Conservation (phyloP, 2,329 filamentous ascomycete genomes). For the Clathrospora elynae region DNA sequence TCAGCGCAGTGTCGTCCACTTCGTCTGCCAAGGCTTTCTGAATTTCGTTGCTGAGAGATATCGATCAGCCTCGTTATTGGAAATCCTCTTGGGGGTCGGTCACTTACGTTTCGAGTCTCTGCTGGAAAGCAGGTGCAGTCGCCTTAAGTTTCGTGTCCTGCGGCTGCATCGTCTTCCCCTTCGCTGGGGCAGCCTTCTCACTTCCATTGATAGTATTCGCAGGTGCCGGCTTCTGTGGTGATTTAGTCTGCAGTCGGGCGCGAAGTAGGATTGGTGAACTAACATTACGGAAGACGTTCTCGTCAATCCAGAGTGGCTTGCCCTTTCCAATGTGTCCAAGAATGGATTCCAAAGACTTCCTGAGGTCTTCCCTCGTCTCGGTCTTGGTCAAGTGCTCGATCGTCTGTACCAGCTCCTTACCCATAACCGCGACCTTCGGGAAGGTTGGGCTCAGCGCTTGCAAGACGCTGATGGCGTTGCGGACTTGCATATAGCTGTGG, state of each 20-base stretch:
- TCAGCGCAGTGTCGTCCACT: conserved; percentile 20
- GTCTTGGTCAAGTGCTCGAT: conserved; percentile 64
- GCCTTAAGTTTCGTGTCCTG: conserved; percentile 55
- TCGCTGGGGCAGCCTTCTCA: conserved; percentile 34
- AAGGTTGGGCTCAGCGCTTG: conserved; percentile 81
- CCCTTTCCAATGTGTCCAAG: conserved; percentile 71
- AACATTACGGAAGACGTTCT: conserved; percentile 74
- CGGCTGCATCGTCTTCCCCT: conserved; percentile 52
- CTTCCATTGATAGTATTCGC: conserved; percentile 36
- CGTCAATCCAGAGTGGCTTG: conserved; percentile 72
- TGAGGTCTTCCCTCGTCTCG: conserved; percentile 72
- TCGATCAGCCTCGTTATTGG: conserved; percentile 17
- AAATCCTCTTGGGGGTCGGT: neutral
- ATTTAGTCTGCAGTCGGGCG: conserved; percentile 15
- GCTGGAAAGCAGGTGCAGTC: conserved; percentile 69
- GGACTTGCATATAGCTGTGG: conserved; percentile 95
- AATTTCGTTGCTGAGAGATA: conserved; percentile 40
- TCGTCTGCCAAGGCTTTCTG: conserved; percentile 27
- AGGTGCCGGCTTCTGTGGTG: conserved; percentile 27
- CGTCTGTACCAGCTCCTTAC: conserved; percentile 67
- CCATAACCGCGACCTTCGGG: conserved; percentile 89
- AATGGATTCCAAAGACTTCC: conserved; percentile 73
- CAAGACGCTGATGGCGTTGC: conserved; percentile 89
- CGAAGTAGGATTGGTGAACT: conserved; percentile 33
- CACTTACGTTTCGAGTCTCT: conserved; percentile 47